Conservation (phyloP, 495 filamentous ascomycete species). For the Penicillium cataractarum region DNA sequence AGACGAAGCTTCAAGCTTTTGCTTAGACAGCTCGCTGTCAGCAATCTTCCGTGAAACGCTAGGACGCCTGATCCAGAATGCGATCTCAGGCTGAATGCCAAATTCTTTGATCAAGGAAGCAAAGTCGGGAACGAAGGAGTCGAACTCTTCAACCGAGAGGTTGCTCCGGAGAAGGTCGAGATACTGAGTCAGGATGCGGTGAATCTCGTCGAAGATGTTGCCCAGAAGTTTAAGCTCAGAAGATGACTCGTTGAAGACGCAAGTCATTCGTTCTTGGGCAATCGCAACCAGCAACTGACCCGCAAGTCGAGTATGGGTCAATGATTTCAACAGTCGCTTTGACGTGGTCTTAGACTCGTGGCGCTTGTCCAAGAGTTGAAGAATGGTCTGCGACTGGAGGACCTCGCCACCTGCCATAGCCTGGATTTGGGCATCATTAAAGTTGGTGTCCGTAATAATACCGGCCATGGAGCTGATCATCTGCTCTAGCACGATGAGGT, state of each 20-base stretch:
- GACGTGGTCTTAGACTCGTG: constrained; percentile 69
- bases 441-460: constrained; percentile 79
- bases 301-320: constrained; percentile 72
- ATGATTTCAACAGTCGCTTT: constrained; percentile 73
- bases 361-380: constrained; percentile 76
- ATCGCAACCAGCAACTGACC: constrained; percentile 84
- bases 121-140: constrained; percentile 77
- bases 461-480: constrained; percentile 90
- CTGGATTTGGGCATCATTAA: constrained; percentile 82
- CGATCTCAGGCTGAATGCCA: constrained; percentile 77
- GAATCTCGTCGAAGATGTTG: constrained; percentile 86
- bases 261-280: constrained; percentile 82
- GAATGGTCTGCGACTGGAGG: constrained; percentile 76
- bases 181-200: constrained; percentile 81
- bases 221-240: constrained; percentile 81
- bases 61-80: constrained; percentile 82
- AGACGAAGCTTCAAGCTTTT: constrained; percentile 27
- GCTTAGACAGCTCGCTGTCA: constrained; percentile 42
- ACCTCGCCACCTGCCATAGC: constrained; percentile 85
- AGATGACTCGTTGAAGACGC: constrained; percentile 68
- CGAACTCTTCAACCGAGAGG: constrained; percentile 75
- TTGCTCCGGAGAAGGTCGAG: constrained; percentile 85
- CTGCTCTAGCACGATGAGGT: constrained; percentile 86
- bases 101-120: constrained; percentile 74
- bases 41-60: constrained; percentile 63